These are phyloP conservation scores for Catenaria anguillulae DNA, from an alignment of 371 early-diverging fungal species.

Conservation along the genomic window DNA sequence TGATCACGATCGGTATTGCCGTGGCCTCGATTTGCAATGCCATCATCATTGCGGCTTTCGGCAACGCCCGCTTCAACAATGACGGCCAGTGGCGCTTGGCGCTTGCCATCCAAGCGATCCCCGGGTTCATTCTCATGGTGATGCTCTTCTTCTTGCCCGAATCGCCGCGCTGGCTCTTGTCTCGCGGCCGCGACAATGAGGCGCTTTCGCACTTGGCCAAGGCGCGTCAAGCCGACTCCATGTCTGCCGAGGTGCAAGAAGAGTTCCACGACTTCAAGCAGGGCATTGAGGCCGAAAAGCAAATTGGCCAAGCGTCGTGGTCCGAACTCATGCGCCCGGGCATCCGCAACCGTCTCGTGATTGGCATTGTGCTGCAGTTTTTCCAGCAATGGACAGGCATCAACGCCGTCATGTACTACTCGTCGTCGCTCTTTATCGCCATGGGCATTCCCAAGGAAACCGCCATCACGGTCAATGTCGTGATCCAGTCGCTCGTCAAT, in stretches of 20 bases:
- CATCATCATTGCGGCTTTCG: conserved; percentile 13
- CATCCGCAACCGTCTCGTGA: conserved; percentile 38
- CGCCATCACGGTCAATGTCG: conserved; percentile 4
- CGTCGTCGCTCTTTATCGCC: background rate
- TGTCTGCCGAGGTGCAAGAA: conserved; percentile 32
- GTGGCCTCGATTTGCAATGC: conserved; percentile 17
- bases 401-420: too few species aligned
- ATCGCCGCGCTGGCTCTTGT: conserved; percentile 81
- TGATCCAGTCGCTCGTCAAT: conserved; percentile 17
- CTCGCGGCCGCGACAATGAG: conserved; percentile 44
- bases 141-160: conserved; percentile 66
- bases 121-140: conserved; percentile 46
- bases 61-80: conserved; percentile 10
- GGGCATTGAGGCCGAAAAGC: conserved; percentile 44
- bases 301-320: conserved; percentile 48
- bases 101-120: conserved; percentile 60
- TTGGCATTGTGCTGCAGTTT: conserved; percentile 52
- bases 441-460: background rate
- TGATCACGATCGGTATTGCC: conserved; percentile 46
- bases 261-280: conserved; percentile 62
- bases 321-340: conserved; percentile 47
- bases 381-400: conserved; percentile 16
- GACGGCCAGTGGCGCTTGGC: conserved; percentile 58
- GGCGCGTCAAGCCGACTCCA: conserved; percentile 42
- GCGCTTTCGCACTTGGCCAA: conserved; percentile 49